Base-by-base conservation (phyloP, 164 flowering plant species). In the Paratinospora sagittata region DNA sequence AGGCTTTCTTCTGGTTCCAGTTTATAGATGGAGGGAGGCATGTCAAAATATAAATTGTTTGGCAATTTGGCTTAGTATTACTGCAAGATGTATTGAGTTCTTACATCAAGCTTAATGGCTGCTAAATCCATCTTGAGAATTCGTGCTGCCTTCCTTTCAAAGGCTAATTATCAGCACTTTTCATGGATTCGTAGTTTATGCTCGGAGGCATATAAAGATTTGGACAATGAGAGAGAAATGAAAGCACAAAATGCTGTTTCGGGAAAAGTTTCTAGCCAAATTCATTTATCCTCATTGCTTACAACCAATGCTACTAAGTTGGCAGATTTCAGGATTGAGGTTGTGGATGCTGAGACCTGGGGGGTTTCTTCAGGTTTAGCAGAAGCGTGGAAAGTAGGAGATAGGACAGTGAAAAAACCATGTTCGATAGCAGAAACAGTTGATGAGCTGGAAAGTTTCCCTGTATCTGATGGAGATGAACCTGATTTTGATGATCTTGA, bases 281-380 rank as follows among this genome's bases (percentile, higher is more conserved):
- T 72, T 52, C 76, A 66, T 68, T 75, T 84, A 30, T 81, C 87
- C 37, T 82, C 90, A 1, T 75, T 86, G 66, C 76, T 81, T 64
- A 30, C 74, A 23, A 43, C 70, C 39, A 58, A n/a, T 6, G 49
- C 41, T 52, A 68, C 75, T 55, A 71, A 47, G 61, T 21, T 67
- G 0, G 67, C 64, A 63, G 81, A 79, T 33, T 84, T 72, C 71
- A 75, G 78, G 55, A 77, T 94, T 33, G 86, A 91, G 77, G 74
- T 90, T 67, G 88, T 91, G 3, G 96, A 90, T 70, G 45, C 77
- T 34, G 93, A 88, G 58, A 49, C 84, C 63, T 91, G 98, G 98
- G 75, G 65, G 41, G 83, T 91, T 57, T 90, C 95, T 0, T 82
- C 90, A 0, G 80, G 90, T 60, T 79, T 91, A 66, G 78, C 87